Base-by-base conservation (phyloP, 257 asterid species). In the Fraxinus americana region DNA sequence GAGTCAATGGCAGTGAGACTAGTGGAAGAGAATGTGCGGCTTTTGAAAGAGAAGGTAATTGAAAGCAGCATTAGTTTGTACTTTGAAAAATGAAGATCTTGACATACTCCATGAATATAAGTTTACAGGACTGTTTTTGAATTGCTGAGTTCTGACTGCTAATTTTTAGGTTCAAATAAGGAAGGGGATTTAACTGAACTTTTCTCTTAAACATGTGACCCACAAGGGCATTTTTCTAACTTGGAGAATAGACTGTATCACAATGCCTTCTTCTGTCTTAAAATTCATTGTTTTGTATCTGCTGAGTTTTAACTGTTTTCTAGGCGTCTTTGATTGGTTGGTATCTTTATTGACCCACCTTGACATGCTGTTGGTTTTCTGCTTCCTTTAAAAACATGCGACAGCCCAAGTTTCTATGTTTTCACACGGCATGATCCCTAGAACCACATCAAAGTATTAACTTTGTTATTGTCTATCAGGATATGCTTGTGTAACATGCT, bases 21-120 rank as follows among this genome's bases (percentile, higher is more conserved):
- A 52, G 97, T 91, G 84, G 94, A 93, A 86, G 98, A 95, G 83
- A 93, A 93, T 59, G 94, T 85, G 85, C 90, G 72, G 81, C 82
- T 93, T 50, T 67, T 90, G 80, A 85, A 78, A 85, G 97, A 91
- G 81, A 87, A 83, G 97, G 99, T 93, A 81, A 79, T 48, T 41
- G 41, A 32, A 76, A 50, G 81, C n/a, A 12, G 4, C 17, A 38
- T 3, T 8, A 16, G 10, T 36, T 70, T 70, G 41, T 69, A 6
- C 30, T 17, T 39, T 36, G 57, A 38, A 36, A 34, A 17, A 6
- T 27, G 52, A 41, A 30, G 34, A 52, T 35, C 75, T 73, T 73
- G 69, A 69, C 23, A 19, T 75, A 67, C 70, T 69, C 35, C 30
- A 77, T 70, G 21, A 54, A 19, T 68, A 23, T 17, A 54, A 16